Conservation (phyloP, 2,329 filamentous ascomycete species). For the Neocatenulostroma microsporum region DNA sequence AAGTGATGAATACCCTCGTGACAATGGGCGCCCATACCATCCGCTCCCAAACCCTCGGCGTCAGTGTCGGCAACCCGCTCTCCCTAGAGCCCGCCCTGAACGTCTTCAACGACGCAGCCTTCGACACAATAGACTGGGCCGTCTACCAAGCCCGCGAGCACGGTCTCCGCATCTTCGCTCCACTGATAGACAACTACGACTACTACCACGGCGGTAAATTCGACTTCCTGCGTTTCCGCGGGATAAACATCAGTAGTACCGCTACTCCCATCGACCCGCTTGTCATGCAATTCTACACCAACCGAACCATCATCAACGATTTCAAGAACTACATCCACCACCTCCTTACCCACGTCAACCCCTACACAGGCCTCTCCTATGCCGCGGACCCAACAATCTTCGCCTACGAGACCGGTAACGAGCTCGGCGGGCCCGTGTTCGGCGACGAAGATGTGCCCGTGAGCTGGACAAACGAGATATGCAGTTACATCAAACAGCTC, state of each 20-base stretch:
- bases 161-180: conserved; percentile 40
- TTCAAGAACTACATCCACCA: conserved; percentile 43
- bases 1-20: conserved; percentile 39
- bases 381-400: conserved; percentile 46
- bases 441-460: conserved; percentile 39
- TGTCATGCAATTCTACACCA: conserved; percentile 43
- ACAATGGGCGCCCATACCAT: conserved; percentile 42
- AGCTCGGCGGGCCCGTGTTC: conserved; percentile 39
- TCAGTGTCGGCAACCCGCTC: conserved; percentile 43
- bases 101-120: conserved; percentile 38
- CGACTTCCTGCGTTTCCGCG: conserved; percentile 41
- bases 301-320: conserved; percentile 34
- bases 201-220: conserved; percentile 48
- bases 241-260: conserved; percentile 36
- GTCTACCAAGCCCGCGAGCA: conserved; percentile 40
- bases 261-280: conserved; percentile 31
- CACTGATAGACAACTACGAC: conserved; percentile 43
- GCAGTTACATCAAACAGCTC: conserved; percentile 34
- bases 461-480: conserved; percentile 39
- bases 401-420: conserved; percentile 45
- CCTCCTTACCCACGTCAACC: conserved; percentile 41
- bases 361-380: conserved; percentile 40
- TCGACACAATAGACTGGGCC: conserved; percentile 43
- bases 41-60: conserved; percentile 40
- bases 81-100: conserved; percentile 37